Evolutionary conservation across 2,329 filamentous ascomycete genomes (phyloP), one percentile per base, ranked within the genome.

Genomic region (Uncinocarpus reesii): DNA sequence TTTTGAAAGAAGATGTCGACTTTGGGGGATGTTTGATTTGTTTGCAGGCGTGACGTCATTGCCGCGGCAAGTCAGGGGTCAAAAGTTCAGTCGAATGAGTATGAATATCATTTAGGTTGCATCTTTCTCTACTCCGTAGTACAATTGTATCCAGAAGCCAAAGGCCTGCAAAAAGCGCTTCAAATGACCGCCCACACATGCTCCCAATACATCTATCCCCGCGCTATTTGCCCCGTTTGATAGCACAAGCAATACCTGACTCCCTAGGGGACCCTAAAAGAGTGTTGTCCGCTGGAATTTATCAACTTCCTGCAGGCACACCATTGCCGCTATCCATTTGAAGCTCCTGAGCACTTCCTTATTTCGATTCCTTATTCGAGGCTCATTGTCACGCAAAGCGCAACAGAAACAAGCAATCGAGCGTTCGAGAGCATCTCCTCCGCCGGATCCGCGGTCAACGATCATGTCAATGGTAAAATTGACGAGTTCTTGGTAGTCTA

Each of bases 351-450:
- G 38, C 44, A 55, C 53, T 3, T 45, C 47, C 29, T 48, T 34
- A 3, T 54, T 40, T 24, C 35, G 26, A 18, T 34, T 24, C 11
- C 18, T 20, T 10, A 15, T 29, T 28, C 21, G 3, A 31, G 23
- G 47, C n/a, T 46, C 34, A 24, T 10, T 23, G 8, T 47, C 40
- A 13, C 50, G 31, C 4, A 49, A 49, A 7, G 56, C 51, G 8
- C 53, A 47, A 48, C 53, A 56, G 42, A 60, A 53, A 51, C 56
- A 60, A 8, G 58, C 58, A 32, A 60, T 52, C 2, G 58, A 60
- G 4, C 56, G 55, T 24, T 60, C 57, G n/a, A 60, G 53, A 3
- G 57, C 47, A 42, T 60, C 55, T 2, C 20, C 32, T 23, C 50
- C 53, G 5, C 51, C 57, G 16, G 54, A 53, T 42, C 55, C 55